phyloP scores from a whole-genome alignment of 208 protist genomes.

The Lotmaria passim region DNA sequence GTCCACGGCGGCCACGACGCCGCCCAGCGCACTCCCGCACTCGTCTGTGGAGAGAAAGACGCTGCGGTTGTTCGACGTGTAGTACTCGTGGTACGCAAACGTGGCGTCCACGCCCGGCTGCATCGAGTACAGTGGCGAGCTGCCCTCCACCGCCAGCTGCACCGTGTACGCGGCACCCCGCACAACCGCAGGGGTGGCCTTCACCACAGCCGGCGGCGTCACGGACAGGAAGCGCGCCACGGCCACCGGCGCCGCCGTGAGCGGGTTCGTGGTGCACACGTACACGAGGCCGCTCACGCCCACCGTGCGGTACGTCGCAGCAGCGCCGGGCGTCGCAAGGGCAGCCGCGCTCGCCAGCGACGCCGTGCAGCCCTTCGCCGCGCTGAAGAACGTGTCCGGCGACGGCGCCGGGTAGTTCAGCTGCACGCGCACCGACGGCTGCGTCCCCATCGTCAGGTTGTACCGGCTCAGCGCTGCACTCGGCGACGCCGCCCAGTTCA shows the following conservation, averaged over 20 bases:
- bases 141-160: conserved; percentile 37
- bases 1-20: conserved; percentile 18
- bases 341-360: conserved; percentile 22
- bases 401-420: conserved; percentile 57
- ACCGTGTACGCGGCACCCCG: conserved; percentile 41
- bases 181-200: conserved; percentile 50
- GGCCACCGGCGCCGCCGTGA: conserved; percentile 16
- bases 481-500: conserved; percentile 45
- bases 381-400: conserved; percentile 52
- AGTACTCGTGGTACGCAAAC: conserved; percentile 44
- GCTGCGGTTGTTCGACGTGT: conserved; percentile 34
- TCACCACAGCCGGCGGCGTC: conserved; percentile 42
- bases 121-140: conserved; percentile 63
- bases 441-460: conserved; percentile 30
- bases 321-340: conserved; percentile 2
- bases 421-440: conserved; percentile 23
- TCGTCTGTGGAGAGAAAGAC: conserved; percentile 56
- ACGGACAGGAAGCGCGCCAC: conserved; percentile 58
- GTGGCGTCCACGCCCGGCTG: conserved; percentile 40
- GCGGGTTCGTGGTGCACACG: conserved; percentile 51
- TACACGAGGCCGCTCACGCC: conserved; percentile 46
- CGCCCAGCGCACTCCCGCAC: conserved; percentile 36
- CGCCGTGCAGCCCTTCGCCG: conserved; percentile 31
- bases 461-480: conserved; percentile 45
- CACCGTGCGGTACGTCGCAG: conserved; percentile 13